phyloP scores from a whole-genome alignment of 2,329 filamentous ascomycete genomes.

The Colletotrichum sp. region DNA sequence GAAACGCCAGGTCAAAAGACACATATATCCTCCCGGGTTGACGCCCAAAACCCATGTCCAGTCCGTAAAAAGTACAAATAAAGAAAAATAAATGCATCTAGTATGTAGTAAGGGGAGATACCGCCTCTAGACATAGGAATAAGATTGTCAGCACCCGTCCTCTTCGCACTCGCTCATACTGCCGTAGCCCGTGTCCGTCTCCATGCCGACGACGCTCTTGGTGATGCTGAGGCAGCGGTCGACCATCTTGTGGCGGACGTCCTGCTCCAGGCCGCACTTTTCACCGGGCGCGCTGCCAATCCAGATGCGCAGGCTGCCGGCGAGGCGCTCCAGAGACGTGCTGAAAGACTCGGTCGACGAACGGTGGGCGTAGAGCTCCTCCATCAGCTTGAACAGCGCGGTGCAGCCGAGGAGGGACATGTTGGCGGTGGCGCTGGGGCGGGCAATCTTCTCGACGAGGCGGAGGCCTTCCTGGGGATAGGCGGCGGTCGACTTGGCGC shows the following conservation, averaged over 20 bases:
- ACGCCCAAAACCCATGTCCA: slow-evolving; percentile 3
- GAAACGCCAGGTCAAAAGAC: slow-evolving; percentile 1
- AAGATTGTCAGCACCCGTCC: slow-evolving; percentile 20
- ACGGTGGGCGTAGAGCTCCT: slow-evolving; percentile 52
- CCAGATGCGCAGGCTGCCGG: slow-evolving; percentile 65
- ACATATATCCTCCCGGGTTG: not conserved
- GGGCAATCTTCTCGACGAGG: slow-evolving; percentile 55
- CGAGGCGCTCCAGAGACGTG: slow-evolving; percentile 58
- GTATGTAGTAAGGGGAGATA: slow-evolving; percentile 3
- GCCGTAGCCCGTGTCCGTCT: slow-evolving; percentile 64
- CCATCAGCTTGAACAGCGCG: slow-evolving; percentile 64
- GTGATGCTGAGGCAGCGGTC: slow-evolving; percentile 61
- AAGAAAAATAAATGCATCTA: not conserved
- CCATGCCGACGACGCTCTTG: slow-evolving; percentile 64
- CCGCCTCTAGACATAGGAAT: not conserved
- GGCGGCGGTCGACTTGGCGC: slow-evolving; percentile 39
- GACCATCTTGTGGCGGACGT: slow-evolving; percentile 59
- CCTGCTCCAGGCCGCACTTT: slow-evolving; percentile 54
- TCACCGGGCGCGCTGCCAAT: slow-evolving; percentile 59
- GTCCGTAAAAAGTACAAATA: slow-evolving; percentile 6
- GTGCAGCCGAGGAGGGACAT: slow-evolving; percentile 66
- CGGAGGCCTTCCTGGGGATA: slow-evolving; percentile 49
- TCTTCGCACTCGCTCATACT: slow-evolving; percentile 59
- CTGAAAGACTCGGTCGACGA: slow-evolving; percentile 52
- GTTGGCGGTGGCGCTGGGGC: slow-evolving; percentile 42